A percentile compares a stretch with the other conserved stretches of the same genome.
Conservation (phyloP, 495 filamentous ascomycete genomes). For the Zalerion maritima region DNA sequence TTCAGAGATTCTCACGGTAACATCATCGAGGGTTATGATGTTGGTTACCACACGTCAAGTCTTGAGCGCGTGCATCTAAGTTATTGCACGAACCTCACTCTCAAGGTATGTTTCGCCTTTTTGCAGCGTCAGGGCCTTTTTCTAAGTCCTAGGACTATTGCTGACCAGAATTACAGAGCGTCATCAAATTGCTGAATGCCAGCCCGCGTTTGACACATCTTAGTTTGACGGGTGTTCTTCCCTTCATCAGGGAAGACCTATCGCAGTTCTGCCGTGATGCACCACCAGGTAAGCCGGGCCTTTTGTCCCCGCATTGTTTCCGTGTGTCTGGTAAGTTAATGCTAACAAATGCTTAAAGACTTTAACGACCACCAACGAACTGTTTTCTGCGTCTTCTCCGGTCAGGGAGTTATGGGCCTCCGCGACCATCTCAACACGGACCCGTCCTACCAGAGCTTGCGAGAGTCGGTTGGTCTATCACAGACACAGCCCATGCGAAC, state of each 20-base stretch:
- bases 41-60: conserved; percentile 29
- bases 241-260: conserved; percentile 63
- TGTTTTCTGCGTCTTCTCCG: conserved; percentile 96
- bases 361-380: conserved; percentile 91
- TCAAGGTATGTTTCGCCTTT: conserved; percentile 44
- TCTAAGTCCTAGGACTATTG: conserved; percentile 7
- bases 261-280: conserved; percentile 74
- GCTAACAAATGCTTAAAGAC: conserved; percentile 39
- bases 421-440: conserved; percentile 59
- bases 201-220: conserved; percentile 90
- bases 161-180: conserved; percentile 49
- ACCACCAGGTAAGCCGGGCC: conserved; percentile 42
- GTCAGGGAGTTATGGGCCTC: conserved; percentile 62
- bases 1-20: conserved; percentile 33
- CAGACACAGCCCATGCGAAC: neutral
- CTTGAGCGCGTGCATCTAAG: conserved; percentile 93
- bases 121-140: conserved; percentile 8
- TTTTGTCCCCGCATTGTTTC: neutral
- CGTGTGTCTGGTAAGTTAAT: neutral
- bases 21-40: conserved; percentile 14
- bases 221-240: conserved; percentile 86
- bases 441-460: conserved; percentile 14
- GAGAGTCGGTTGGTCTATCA: neutral
- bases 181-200: conserved; percentile 73
- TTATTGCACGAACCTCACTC: conserved; percentile 74